Evolutionary conservation across 2,329 filamentous ascomycete species (phyloP).

Genomic region (Chrysoporthe austroafricana): DNA sequence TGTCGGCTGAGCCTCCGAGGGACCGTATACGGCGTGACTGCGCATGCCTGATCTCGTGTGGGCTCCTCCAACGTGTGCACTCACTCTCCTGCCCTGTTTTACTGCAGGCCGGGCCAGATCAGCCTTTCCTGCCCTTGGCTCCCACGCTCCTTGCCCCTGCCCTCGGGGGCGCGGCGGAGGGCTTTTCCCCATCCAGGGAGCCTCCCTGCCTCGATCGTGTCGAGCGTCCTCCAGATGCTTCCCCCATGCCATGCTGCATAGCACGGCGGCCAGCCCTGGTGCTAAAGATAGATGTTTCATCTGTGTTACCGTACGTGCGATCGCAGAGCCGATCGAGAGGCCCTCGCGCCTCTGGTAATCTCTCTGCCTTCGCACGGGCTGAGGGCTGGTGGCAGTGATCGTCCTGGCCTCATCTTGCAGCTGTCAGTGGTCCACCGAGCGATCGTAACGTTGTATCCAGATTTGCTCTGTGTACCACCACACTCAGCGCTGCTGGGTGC

Average conservation of each 20-base stretch:
- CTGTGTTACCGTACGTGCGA: background rate
- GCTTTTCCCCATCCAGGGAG: background rate
- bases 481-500: too few species aligned
- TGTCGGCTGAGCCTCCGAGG: background rate
- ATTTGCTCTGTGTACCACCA: background rate
- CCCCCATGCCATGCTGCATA: too few species aligned
- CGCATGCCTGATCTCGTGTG: background rate
- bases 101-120: too few species aligned
- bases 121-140: too few species aligned
- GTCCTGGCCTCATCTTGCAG: slow-evolving; percentile 6
- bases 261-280: background rate
- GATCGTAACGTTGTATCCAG: slow-evolving; percentile 14
- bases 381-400: background rate
- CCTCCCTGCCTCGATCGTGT: background rate
- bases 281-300: slow-evolving; percentile 10
- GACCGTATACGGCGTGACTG: too few species aligned
- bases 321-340: background rate
- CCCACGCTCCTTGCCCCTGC: too few species aligned
- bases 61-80: too few species aligned
- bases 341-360: background rate
- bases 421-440: slow-evolving; percentile 3
- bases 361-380: background rate
- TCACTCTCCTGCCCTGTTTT: too few species aligned
- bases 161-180: too few species aligned
- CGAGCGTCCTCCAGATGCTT: background rate